Percentiles rank a stretch among this genome's conserved stretches.
Evolutionary conservation across 2,329 filamentous ascomycete genomes (phyloP).

Genomic region (Grosmannia penicillata): DNA sequence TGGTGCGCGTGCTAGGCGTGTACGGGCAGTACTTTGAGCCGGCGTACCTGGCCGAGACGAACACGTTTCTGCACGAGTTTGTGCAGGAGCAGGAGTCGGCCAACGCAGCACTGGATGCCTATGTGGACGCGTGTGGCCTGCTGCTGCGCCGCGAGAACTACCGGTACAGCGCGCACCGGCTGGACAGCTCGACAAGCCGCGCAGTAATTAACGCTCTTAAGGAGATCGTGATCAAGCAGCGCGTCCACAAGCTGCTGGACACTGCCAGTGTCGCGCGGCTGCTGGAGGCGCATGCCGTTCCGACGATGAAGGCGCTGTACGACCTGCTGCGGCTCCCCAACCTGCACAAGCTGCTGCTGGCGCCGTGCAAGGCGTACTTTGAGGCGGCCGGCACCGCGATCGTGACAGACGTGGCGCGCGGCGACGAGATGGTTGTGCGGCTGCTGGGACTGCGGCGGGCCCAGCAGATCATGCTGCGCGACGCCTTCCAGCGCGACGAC

Average conservation of each 20-base stretch:
- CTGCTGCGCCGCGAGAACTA: constrained; percentile 59
- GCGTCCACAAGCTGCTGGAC: constrained; percentile 52
- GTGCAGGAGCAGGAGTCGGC: constrained; percentile 49
- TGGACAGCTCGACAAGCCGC: constrained; percentile 72
- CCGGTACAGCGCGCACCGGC: constrained; percentile 65
- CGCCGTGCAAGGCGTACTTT: constrained; percentile 69
- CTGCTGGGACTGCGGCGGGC: constrained; percentile 68
- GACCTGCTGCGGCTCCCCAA: constrained; percentile 57
- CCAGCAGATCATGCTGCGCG: constrained; percentile 61
- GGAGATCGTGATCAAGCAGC: constrained; percentile 52
- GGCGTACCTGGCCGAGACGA: constrained; percentile 52
- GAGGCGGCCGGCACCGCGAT: constrained; percentile 59
- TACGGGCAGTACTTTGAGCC: constrained; percentile 74
- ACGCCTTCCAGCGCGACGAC: constrained; percentile 66
- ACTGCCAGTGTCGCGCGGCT: constrained; percentile 55
- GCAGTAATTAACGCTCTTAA: constrained; percentile 63
- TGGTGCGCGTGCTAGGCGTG: constrained; percentile 72
- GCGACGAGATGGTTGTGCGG: constrained; percentile 74
- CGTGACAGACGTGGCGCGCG: constrained; percentile 63
- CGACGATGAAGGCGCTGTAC: constrained; percentile 64
- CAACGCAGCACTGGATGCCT: constrained; percentile 48
- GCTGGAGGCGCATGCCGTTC: constrained; percentile 53
- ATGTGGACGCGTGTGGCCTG: constrained; percentile 54
- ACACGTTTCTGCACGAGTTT: constrained; percentile 54
- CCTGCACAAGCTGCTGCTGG: constrained; percentile 54